Base-by-base conservation (phyloP, 139 green algal species). In the Dunaliella primolecta region DNA sequence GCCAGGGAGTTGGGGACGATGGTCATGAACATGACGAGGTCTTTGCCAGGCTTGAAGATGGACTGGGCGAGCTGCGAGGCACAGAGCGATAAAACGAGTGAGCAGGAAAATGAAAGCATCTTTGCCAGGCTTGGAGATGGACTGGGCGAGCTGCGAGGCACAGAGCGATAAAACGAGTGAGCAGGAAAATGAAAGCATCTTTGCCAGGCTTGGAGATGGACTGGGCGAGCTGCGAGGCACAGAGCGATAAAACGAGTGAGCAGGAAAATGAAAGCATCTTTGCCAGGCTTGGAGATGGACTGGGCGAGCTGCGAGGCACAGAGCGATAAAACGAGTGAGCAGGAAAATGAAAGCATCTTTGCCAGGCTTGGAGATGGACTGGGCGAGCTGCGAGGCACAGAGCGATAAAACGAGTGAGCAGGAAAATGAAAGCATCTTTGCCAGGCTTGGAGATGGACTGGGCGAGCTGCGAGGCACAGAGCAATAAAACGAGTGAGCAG, bases 191-290 rank as follows among this genome's bases (percentile, higher is more conserved):
- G 24, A 91, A 71, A 29, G n/a, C 21, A 35, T 91, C 88, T n/a
- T 84, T 57, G 15, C 75, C 84, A 2, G 86, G 83, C 29, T 78
- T 70, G 2, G 85, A 56, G 34, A 91, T 3, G 2, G 80, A 37
- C 76, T 84, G 72, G 2, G 85, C 64, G 76, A 91, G 72, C 81
- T 85, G 84, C 57, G 36, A 37, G 31, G 81, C 57, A 25, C 34
- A 33, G 7, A 64, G 46, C 7, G 7, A 64, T 64, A 64, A 32
- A 24, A 83, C 15, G 75, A 80, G 34, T 75, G 25, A 30, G 79
- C 37, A 88, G 82, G 2, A 91, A 36, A 23, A 86, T 25, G 24
- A 91, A 71, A 29, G n/a, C 21, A 35, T 91, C 88, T n/a, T 84
- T 57, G 15, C 75, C 84, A 2, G 86, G 83, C 29, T 78, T 70